Evolutionary conservation across 805 yeast species (phyloP).

Genomic region (Candida oleophila): DNA sequence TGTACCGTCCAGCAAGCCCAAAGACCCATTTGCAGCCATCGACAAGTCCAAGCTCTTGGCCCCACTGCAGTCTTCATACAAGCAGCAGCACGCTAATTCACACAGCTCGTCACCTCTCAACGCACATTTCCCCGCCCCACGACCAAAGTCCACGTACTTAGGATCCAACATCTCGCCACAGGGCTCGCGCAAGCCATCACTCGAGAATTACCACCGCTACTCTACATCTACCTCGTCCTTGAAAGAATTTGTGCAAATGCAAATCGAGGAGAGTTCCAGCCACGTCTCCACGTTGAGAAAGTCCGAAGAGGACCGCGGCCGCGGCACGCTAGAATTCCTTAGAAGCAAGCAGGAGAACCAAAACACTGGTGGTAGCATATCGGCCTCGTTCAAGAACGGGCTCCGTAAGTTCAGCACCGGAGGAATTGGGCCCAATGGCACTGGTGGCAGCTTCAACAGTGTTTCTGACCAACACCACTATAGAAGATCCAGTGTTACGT

Average conservation of each 20-base stretch:
- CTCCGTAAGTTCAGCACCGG: constrained; percentile 43
- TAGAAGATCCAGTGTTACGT: constrained; percentile 28
- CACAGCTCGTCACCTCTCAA: background rate
- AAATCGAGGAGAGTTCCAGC: constrained; percentile 26
- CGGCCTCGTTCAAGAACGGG: constrained; percentile 28
- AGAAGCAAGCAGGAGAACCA: constrained; percentile 31
- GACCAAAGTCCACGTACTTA: constrained; percentile 4
- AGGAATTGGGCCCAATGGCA: constrained; percentile 20
- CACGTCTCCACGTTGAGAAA: constrained; percentile 14
- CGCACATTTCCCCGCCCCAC: background rate
- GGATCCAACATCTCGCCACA: background rate
- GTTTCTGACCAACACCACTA: background rate
- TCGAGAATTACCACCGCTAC: constrained; percentile 4
- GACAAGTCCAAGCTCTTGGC: constrained; percentile 35
- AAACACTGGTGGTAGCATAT: constrained; percentile 43
- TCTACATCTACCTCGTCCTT: constrained; percentile 20
- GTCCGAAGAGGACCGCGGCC: constrained; percentile 18
- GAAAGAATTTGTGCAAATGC: constrained; percentile 32
- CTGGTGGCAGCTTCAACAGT: constrained; percentile 14
- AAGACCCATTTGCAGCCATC: constrained; percentile 44
- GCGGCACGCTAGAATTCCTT: constrained; percentile 36
- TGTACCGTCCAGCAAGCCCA: too few species aligned
- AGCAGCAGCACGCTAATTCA: constrained; percentile 5
- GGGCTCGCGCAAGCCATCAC: background rate
- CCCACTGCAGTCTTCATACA: background rate